Conservation (phyloP, 148 eudicot species). For the Oxyria digyna region DNA sequence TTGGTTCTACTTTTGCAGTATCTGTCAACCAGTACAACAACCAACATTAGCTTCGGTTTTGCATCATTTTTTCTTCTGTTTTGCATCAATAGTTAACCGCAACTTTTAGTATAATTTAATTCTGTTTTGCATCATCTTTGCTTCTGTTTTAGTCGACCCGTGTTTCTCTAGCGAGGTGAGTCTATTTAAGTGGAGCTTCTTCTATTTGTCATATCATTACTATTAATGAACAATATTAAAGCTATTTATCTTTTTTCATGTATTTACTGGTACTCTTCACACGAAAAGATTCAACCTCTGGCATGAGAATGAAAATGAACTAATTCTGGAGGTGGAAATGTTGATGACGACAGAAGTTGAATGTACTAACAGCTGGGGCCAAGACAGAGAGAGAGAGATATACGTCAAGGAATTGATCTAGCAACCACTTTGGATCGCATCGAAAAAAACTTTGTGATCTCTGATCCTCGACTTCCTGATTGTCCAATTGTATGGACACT, state of each 20-base stretch:
- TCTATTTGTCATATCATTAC: background rate
- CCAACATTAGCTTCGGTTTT: too few species aligned
- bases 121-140: too few species aligned
- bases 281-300: background rate
- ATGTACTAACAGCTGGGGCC: constrained; percentile 70
- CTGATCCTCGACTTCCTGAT: constrained; percentile 98
- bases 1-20: too few species aligned
- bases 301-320: constrained; percentile 26
- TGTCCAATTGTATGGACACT: constrained; percentile 61
- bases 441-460: constrained; percentile 93
- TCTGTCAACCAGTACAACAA: too few species aligned
- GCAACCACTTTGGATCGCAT: constrained; percentile 98
- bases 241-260: too few species aligned
- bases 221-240: background rate
- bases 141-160: too few species aligned
- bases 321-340: constrained; percentile 52
- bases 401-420: constrained; percentile 93
- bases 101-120: too few species aligned
- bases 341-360: constrained; percentile 54
- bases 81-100: too few species aligned
- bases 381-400: constrained; percentile 68
- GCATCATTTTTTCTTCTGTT: too few species aligned
- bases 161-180: constrained; percentile 63
- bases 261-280: background rate
- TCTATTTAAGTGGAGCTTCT: constrained; percentile 6